Evolutionary conservation across 1,284 basidiomycete species (phyloP).

Genomic region (Ceratorhiza oryzae-sativae): DNA sequence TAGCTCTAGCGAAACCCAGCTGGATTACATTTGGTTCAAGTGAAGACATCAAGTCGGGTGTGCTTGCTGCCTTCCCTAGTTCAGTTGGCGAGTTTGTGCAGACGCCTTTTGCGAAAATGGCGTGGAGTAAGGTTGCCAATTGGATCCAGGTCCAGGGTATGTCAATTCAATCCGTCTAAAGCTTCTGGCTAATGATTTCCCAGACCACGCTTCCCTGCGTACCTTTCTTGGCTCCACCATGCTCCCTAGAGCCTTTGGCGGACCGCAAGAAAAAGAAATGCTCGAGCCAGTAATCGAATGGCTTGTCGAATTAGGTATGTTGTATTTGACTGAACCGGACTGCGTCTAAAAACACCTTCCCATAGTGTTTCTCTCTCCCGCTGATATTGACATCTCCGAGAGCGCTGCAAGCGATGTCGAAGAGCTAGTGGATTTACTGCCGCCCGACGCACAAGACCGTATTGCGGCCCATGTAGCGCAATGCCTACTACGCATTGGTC

Average conservation of each 20-base stretch:
- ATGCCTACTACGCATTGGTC: slow-evolving; percentile 7
- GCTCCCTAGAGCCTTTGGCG: not conserved
- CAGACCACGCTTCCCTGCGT: slow-evolving; percentile 3
- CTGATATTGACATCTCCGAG: not conserved
- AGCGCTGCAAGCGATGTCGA: not conserved
- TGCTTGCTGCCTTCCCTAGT: slow-evolving; percentile 4
- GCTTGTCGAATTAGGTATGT: slow-evolving; percentile 24
- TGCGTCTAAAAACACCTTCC: not conserved
- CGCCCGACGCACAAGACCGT: slow-evolving; percentile 12
- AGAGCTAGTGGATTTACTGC: not conserved
- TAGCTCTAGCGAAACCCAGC: not conserved
- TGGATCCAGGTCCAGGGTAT: slow-evolving; percentile 7
- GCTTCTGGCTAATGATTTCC: not conserved
- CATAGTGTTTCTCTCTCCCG: not conserved
- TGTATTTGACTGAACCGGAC: not conserved
- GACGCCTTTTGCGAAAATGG: not conserved
- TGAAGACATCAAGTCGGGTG: not conserved
- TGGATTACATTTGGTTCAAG: not conserved
- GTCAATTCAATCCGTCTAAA: not conserved
- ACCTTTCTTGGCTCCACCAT: slow-evolving; percentile 2
- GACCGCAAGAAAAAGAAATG: not conserved
- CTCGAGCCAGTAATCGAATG: slow-evolving; percentile 21
- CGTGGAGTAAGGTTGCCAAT: not conserved
- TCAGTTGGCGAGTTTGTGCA: not conserved
- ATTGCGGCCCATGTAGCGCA: slow-evolving; percentile 14